A percentile compares a stretch with the other conserved stretches of the same genome.
Evolutionary conservation across 768 basidiomycete genomes (phyloP).

Genomic region (Cystofilobasidium bisporidii): DNA sequence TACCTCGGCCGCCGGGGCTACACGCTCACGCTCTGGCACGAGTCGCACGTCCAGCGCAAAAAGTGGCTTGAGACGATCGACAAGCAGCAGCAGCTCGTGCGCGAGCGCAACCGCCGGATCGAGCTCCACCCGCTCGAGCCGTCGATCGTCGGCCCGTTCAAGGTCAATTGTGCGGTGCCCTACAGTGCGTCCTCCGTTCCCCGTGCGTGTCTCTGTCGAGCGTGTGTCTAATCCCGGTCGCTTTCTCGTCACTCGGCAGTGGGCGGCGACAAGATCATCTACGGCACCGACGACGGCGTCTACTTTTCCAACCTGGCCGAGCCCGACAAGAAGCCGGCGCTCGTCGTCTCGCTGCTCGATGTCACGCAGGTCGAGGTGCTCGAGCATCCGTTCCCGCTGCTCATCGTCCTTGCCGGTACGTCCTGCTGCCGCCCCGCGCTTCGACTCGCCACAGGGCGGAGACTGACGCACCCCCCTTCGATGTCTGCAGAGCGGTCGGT

Average conservation of each 20-base stretch:
- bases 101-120: slow-evolving; percentile 76
- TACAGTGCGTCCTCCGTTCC: slow-evolving; percentile 54
- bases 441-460: too few relatives aligned
- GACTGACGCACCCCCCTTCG: too few relatives aligned
- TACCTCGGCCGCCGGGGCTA: slow-evolving; percentile 90
- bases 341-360: slow-evolving; percentile 77
- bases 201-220: background rate
- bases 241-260: slow-evolving; percentile 47
- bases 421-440: slow-evolving; percentile 8
- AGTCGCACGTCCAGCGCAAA: slow-evolving; percentile 67
- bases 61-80: slow-evolving; percentile 91
- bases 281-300: slow-evolving; percentile 95
- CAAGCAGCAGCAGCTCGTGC: slow-evolving; percentile 76
- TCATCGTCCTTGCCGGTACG: slow-evolving; percentile 95
- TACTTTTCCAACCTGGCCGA: slow-evolving; percentile 85
- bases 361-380: slow-evolving; percentile 92
- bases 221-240: background rate
- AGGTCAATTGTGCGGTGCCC: slow-evolving; percentile 83
- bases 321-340: slow-evolving; percentile 51
- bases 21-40: slow-evolving; percentile 82
- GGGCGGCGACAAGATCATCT: slow-evolving; percentile 73
- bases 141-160: slow-evolving; percentile 74
- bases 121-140: slow-evolving; percentile 76
- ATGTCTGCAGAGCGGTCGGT: slow-evolving; percentile 72
- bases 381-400: slow-evolving; percentile 76